Base-by-base conservation (phyloP, 2,329 filamentous ascomycete genomes). In the Helotiales sp. region DNA sequence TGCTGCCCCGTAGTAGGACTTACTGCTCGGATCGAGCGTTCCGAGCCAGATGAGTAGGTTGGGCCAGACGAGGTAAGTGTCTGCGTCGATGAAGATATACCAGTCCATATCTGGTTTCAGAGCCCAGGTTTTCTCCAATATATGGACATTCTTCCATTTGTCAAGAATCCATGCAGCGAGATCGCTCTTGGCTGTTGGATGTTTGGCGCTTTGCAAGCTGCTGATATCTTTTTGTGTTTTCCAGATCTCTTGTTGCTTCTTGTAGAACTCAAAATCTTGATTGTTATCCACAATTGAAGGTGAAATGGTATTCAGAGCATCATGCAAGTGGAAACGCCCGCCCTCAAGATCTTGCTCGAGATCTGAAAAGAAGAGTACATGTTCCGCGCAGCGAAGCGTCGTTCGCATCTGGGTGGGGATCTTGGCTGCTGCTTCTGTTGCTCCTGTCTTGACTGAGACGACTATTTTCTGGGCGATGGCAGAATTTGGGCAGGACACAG, bases 141-240 rank as follows among this genome's bases (percentile, higher is more conserved):
- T 85, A 74, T 87, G 86, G 45, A 87, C 78, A 73, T 86, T 87
- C 77, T 89, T 88, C 79, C 87, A 89, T 77, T 87, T 87, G 78
- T 89, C 86, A 37, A 88, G 76, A 7, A 78, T 80, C 86, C 86
- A 88, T 1, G 80, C 80, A 26, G 82, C 79, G 68, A 72, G 68
- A 64, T 78, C 64, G 65, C 74, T 77, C 6, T 73, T 69, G 30
- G 72, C 74, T 45, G 79, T 77, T 6, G 66, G 69, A 34, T 61
- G 58, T 30, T 63, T 69, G 6, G 37, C 28, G 2, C 49, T 61
- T 57, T 45, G 34, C 10, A 71, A 55, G 13, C 74, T 78, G 69
- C 80, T 81, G 67, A 84, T 82, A 45, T 82, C 79, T 71, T 81
- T 80, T 58, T 83, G 80, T 8, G 24, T 59, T 24, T 82, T 78